These are phyloP conservation scores for Monosporascus sp. DNA, from an alignment of 2,329 filamentous ascomycete genomes.

Conservation along the genomic window DNA sequence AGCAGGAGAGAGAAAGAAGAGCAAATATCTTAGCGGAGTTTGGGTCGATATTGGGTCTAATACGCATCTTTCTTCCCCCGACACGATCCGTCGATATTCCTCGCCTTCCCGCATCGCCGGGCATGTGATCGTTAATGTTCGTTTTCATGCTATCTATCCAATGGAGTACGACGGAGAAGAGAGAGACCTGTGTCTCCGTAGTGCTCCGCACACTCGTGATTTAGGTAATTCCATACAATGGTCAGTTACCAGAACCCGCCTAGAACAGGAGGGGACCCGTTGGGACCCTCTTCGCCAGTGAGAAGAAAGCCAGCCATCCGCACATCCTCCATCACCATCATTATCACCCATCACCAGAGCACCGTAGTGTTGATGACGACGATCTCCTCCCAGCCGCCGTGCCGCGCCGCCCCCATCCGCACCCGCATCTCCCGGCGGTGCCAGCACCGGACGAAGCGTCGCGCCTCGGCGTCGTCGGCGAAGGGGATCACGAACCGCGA, in stretches of 20 bases:
- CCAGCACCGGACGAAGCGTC: conserved; percentile 42
- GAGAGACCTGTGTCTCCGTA: no score
- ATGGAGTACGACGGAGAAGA: no score
- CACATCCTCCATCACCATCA: not conserved
- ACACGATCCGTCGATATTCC: no score
- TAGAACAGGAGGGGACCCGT: no score
- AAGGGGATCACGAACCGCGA: conserved; percentile 52
- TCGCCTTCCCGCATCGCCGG: no score
- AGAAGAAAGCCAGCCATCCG: not conserved
- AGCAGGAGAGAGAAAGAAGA: conserved; percentile 21
- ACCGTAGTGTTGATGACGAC: conserved; percentile 22
- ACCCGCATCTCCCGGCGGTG: conserved; percentile 32
- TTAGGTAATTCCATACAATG: no score
- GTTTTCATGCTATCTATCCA: no score
- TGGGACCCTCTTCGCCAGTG: not conserved
- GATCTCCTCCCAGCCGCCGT: conserved; percentile 20
- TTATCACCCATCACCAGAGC: conserved; percentile 19
- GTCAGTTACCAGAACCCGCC: no score
- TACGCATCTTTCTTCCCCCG: conserved; percentile 22
- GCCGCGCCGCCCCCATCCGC: conserved; percentile 9
- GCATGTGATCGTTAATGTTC: no score
- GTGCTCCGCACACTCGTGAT: no score
- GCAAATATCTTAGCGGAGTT: conserved; percentile 44
- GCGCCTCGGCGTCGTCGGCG: conserved; percentile 46
- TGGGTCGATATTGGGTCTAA: conserved; percentile 38